Conservation (phyloP, 2,329 filamentous ascomycete species). For the Zymoseptoria ardabiliae region DNA sequence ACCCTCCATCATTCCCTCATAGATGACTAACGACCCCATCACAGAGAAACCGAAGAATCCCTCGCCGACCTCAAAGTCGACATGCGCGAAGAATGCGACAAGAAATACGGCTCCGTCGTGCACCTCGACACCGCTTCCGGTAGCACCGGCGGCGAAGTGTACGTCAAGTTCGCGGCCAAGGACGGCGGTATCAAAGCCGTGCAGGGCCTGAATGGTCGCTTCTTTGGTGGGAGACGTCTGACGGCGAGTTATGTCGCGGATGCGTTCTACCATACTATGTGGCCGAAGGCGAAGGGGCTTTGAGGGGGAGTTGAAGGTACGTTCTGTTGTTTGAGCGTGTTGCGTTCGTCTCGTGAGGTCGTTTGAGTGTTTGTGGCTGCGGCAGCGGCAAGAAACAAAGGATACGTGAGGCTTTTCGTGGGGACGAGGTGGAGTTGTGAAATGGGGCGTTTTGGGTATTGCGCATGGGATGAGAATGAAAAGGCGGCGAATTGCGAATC, state of each 20-base stretch:
- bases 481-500: not conserved
- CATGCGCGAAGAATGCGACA: slow-evolving; percentile 83
- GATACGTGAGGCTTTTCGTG: not conserved
- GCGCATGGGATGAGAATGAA: not conserved
- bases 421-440: not conserved
- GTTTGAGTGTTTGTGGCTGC: not conserved
- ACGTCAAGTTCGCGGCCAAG: slow-evolving; percentile 95
- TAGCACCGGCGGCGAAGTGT: slow-evolving; percentile 92
- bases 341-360: not conserved
- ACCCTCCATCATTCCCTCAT: not conserved
- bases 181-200: slow-evolving; percentile 95
- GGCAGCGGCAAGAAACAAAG: not conserved
- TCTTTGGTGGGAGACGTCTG: slow-evolving; percentile 88
- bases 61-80: slow-evolving; percentile 91
- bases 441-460: not conserved
- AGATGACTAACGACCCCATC: slow-evolving; percentile 9
- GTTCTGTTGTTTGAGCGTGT: not conserved
- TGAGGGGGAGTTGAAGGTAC: not conserved
- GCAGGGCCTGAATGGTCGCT: slow-evolving; percentile 93
- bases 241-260: slow-evolving; percentile 94
- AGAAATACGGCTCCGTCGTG: slow-evolving; percentile 94
- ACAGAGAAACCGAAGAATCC: slow-evolving; percentile 68
- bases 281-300: slow-evolving; percentile 23
- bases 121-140: slow-evolving; percentile 78
- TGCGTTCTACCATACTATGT: slow-evolving; percentile 70